A percentile compares a stretch with the other conserved stretches of the same genome.
These are phyloP conservation scores for Gossypium mustelinum DNA, from an alignment of 345 rosid genomes.

Conservation along the genomic window DNA sequence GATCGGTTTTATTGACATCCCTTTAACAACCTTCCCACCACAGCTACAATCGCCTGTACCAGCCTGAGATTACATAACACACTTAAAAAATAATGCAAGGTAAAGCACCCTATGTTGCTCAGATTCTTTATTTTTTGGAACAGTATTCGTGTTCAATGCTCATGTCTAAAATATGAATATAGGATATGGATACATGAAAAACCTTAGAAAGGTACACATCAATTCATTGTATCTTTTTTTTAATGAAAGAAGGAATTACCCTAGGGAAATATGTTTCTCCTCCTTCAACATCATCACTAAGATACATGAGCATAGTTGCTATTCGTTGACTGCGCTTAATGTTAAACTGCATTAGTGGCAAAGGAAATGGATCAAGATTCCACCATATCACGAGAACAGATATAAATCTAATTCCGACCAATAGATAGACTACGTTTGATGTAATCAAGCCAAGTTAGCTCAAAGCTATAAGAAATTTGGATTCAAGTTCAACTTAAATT, in stretches of 20 bases:
- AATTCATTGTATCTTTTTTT: background rate
- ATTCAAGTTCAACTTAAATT: no score
- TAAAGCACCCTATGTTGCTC: background rate
- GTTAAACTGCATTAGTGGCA: constrained; percentile 56
- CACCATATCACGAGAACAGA: background rate
- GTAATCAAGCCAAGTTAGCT: no score
- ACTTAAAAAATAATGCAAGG: background rate
- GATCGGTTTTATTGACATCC: constrained; percentile 72
- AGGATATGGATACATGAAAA: no score
- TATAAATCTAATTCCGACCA: background rate
- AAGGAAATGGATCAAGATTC: background rate
- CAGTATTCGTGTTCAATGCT: no score
- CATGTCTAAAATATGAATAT: no score
- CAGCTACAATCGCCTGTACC: constrained; percentile 80
- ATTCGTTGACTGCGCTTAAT: constrained; percentile 82
- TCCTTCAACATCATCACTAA: constrained; percentile 82
- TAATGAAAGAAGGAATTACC: constrained; percentile 36
- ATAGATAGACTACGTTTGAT: background rate
- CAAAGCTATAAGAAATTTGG: no score
- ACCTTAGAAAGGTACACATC: no score
- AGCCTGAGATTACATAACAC: constrained; percentile 51
- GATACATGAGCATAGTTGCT: constrained; percentile 93
- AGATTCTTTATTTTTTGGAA: no score
- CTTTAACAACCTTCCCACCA: constrained; percentile 72
- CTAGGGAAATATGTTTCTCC: constrained; percentile 95